Evolutionary conservation across 805 yeast genomes (phyloP).

Genomic region (Saturnispora zaruensis): DNA sequence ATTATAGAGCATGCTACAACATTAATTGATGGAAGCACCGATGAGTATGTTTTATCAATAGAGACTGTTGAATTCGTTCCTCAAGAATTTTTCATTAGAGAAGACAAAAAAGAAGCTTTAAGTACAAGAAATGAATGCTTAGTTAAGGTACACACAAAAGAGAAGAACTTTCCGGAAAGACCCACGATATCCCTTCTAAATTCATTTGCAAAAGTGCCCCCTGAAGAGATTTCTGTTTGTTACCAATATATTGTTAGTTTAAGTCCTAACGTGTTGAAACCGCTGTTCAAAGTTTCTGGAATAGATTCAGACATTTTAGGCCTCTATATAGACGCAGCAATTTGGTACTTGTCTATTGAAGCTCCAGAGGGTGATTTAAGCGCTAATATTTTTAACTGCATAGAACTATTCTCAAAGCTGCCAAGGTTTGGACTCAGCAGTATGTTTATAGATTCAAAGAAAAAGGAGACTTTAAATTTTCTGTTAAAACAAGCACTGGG

Average conservation of each 20-base stretch:
- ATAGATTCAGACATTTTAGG: conserved; percentile 41
- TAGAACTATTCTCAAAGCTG: conserved; percentile 26
- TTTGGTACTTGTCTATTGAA: conserved; percentile 17
- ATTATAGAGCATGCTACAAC: neutral
- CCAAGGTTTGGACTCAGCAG: conserved; percentile 32
- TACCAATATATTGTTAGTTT: conserved; percentile 32
- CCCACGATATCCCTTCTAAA: conserved; percentile 41
- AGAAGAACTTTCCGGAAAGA: conserved; percentile 33
- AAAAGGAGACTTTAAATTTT: neutral
- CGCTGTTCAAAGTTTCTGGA: conserved; percentile 35
- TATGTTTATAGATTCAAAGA: conserved; percentile 25
- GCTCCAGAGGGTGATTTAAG: conserved; percentile 9
- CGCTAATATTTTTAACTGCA: conserved; percentile 16
- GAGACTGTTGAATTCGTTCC: conserved; percentile 19
- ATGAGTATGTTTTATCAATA: conserved; percentile 8
- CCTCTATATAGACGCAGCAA: conserved; percentile 38
- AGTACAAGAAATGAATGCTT: conserved; percentile 12
- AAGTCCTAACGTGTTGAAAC: conserved; percentile 19
- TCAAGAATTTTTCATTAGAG: conserved; percentile 9
- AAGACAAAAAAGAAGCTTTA: neutral
- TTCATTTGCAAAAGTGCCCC: conserved; percentile 27
- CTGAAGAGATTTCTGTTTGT: conserved; percentile 19
- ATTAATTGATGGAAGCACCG: neutral
- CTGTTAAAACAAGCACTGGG: conserved; percentile 2
- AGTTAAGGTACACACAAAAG: neutral